Base-by-base conservation (phyloP, 768 basidiomycete species). In the Leucocoprinus sp. region DNA sequence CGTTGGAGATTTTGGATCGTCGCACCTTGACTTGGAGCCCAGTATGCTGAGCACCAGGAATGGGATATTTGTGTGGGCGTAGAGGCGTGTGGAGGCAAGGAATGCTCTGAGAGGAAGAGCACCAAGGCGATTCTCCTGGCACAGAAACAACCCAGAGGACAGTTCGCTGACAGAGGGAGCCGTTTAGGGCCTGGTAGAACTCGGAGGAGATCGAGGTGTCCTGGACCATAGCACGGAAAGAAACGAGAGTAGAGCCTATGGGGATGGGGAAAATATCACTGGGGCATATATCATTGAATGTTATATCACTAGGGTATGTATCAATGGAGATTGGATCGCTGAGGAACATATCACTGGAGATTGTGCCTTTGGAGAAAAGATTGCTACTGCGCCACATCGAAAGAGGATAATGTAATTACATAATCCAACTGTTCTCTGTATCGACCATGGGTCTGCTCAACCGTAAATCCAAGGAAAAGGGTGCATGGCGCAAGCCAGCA, bases 401-500 rank as follows among this genome's bases (percentile, higher is more conserved):
- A 61, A 23, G 72, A 74, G 49, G 76, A 74, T 81, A 84, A 82
- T 53, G 52, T 56, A 37, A 50, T 51, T 45, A 47, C 24, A 51
- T 43, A 37, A 52, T 28, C 17, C 26, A 49, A 34, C 43, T 34
- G 31, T 27, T 49, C 39, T 42, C 50, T 53, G 38, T 31, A 27
- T 43, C 50, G 50, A 29, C 37, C 56, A 80, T 82, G 80, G 71
- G 67, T 42, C 66, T 81, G 29, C 80, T 82, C 66, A 80, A 60
- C 51, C 70, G 80, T 56, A 80, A 71, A 59, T 72, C 74, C 67
- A 89, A 85, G 67, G 84, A 89, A 55, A 93, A 92, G 70, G 82
- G 82, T 43, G 81, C 75, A 56, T 92, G 88, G 90, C 74, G 77
- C 53, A 67, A 82, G 52, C 90, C 90, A 50, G 90, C 90, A 38